Evolutionary conservation across 805 yeast genomes (phyloP).

Genomic region (Saccharomycopsis vini): DNA sequence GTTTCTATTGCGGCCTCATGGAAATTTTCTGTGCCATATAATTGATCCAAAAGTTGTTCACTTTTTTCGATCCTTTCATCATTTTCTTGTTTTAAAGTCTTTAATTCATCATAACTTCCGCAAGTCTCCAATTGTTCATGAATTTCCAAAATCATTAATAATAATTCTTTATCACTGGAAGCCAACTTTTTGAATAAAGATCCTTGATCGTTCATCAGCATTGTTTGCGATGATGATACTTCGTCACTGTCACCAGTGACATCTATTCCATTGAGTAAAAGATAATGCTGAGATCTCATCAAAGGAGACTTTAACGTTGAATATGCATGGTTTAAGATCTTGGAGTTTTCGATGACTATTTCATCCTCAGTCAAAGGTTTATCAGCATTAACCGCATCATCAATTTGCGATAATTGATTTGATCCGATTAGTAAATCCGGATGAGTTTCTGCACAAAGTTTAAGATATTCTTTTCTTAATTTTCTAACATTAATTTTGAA

Average conservation of each 20-base stretch:
- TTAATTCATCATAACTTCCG: conserved; percentile 47
- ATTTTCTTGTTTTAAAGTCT: conserved; percentile 44
- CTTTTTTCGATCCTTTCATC: conserved; percentile 41
- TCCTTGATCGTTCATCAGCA: conserved; percentile 24
- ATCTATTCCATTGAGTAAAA: conserved; percentile 41
- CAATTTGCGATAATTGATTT: conserved; percentile 12
- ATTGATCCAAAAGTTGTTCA: conserved; percentile 36
- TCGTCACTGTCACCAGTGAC: conserved; percentile 42
- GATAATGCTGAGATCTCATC: conserved; percentile 53
- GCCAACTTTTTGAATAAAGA: conserved; percentile 30
- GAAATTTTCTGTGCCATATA: conserved; percentile 42
- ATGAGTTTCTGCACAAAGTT: conserved; percentile 64
- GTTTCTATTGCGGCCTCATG: conserved; percentile 56
- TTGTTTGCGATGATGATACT: too few relatives aligned
- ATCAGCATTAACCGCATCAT: too few relatives aligned
- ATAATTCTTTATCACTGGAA: conserved; percentile 43
- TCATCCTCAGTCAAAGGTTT: conserved; percentile 20
- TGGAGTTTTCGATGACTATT: conserved; percentile 31
- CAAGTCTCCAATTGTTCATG: conserved; percentile 77
- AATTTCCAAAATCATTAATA: conserved; percentile 73
- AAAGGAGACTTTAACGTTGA: conserved; percentile 62
- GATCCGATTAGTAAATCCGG: conserved; percentile 53
- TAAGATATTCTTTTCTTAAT: conserved; percentile 67
- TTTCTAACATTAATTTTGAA: conserved; percentile 48
- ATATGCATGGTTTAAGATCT: conserved; percentile 71